Percentiles rank a stretch among this genome's conserved stretches.
Conservation (phyloP, 257 asterid genomes). For the Scutellaria galericulata region DNA sequence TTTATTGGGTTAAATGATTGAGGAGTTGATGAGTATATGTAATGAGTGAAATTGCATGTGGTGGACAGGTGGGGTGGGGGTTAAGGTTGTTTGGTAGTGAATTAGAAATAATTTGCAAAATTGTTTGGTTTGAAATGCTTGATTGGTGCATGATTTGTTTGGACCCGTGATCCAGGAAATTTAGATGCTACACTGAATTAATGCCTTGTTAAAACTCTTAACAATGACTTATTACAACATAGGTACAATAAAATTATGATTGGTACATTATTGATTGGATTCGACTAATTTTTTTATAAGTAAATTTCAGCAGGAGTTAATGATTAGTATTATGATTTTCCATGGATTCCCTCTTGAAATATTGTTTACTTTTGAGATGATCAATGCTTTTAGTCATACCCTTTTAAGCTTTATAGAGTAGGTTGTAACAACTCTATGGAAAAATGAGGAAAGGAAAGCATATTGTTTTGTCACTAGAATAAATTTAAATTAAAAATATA, state of each 20-base stretch:
- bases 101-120: background rate
- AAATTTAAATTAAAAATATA: background rate
- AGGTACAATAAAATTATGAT: background rate
- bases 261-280: too few species aligned
- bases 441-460: slow-evolving; percentile 6
- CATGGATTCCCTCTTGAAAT: slow-evolving; percentile 10
- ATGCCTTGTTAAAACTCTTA: too few species aligned
- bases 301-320: background rate
- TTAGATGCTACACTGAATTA: too few species aligned
- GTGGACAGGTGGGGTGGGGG: slow-evolving; percentile 29
- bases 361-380: slow-evolving; percentile 6
- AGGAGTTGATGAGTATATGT: slow-evolving; percentile 23
- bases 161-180: too few species aligned
- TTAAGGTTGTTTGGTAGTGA: slow-evolving; percentile 44
- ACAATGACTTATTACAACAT: too few species aligned
- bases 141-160: slow-evolving; percentile 33
- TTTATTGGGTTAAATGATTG: slow-evolving; percentile 23
- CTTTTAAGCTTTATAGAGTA: slow-evolving; percentile 5
- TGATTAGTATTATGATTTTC: background rate
- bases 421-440: slow-evolving; percentile 33
- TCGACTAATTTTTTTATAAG: background rate
- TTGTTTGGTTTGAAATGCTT: slow-evolving; percentile 16
- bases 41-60: slow-evolving; percentile 40
- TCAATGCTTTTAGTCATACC: background rate
- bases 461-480: background rate